These are phyloP conservation scores for Epichloe amarillans DNA, from an alignment of 2,329 filamentous ascomycete genomes.

Conservation along the genomic window DNA sequence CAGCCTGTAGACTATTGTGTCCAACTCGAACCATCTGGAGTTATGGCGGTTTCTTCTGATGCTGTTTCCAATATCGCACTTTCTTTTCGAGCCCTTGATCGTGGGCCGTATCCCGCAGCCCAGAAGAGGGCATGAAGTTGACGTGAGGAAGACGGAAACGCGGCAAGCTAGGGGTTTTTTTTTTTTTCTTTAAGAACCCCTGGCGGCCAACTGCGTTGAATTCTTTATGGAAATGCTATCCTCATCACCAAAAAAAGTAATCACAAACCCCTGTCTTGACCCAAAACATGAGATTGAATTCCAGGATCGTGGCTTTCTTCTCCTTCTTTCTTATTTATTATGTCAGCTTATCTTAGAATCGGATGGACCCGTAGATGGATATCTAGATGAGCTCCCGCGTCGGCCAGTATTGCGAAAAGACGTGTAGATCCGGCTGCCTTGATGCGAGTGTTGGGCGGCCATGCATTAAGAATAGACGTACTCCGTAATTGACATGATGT, in stretches of 20 bases:
- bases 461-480: constrained; percentile 1
- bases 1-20: neutral
- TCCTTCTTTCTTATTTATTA: neutral
- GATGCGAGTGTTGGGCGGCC: neutral
- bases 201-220: neutral
- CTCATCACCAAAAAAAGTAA: neutral
- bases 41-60: neutral
- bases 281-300: neutral
- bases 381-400: constrained; percentile 1
- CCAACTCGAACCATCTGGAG: neutral
- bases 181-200: neutral
- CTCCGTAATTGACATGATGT: neutral
- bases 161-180: neutral
- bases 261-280: neutral
- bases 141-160: neutral
- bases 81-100: neutral
- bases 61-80: neutral
- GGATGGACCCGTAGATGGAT: constrained; percentile 2
- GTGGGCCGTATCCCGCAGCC: neutral
- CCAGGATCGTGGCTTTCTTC: neutral
- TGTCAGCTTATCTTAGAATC: neutral
- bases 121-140: neutral
- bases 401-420: neutral
- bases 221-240: neutral
- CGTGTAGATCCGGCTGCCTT: neutral